Conservation (phyloP, 495 filamentous ascomycete genomes). For the Cudoniella acicularis region DNA sequence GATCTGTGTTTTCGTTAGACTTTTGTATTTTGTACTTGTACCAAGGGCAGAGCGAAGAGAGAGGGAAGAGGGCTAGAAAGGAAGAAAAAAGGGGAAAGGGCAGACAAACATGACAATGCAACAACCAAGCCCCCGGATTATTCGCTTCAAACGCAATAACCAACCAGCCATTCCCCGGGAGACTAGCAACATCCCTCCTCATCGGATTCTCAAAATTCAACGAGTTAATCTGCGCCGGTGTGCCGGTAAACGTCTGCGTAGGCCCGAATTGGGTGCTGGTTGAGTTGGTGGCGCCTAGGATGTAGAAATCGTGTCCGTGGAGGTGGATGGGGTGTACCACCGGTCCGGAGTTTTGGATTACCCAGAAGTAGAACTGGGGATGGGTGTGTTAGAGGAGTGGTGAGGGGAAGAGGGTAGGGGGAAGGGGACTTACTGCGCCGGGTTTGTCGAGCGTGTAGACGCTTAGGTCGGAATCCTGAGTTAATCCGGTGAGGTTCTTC, state of each 20-base stretch:
- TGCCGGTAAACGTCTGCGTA: not conserved
- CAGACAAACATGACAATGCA: constrained; percentile 41
- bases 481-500: not conserved
- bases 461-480: too few relatives aligned
- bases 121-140: constrained; percentile 42
- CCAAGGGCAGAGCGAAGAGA: too few relatives aligned
- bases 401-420: not conserved
- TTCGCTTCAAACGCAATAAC: constrained; percentile 48
- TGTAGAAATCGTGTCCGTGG: constrained; percentile 56
- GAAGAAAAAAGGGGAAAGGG: not conserved
- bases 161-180: constrained; percentile 41
- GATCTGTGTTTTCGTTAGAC: too few relatives aligned
- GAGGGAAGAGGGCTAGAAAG: not conserved
- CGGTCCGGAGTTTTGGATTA: not conserved
- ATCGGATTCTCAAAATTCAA: constrained; percentile 45
- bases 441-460: not conserved
- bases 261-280: not conserved
- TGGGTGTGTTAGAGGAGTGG: not conserved
- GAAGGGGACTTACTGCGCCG: not conserved
- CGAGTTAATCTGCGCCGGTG: constrained; percentile 17
- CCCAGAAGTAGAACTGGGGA: not conserved
- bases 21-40: too few relatives aligned
- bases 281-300: constrained; percentile 40
- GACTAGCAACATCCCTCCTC: constrained; percentile 51
- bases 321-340: constrained; percentile 57